Conservation (phyloP, 768 basidiomycete genomes). For the Podaxis pistillaris region DNA sequence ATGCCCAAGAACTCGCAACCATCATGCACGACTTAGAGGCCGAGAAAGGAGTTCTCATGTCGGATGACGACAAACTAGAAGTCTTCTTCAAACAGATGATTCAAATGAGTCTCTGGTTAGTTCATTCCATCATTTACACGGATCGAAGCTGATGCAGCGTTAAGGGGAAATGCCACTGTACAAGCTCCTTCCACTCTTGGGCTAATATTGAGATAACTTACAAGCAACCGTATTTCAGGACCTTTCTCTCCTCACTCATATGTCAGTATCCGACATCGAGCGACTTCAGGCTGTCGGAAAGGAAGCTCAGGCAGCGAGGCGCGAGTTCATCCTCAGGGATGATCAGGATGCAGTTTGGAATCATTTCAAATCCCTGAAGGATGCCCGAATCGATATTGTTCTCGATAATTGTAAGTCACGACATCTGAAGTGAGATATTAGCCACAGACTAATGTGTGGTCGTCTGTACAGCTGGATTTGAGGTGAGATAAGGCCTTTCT, state of each 20-base stretch:
- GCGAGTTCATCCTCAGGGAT: slow-evolving; percentile 79
- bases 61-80: slow-evolving; percentile 52
- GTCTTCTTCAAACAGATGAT: slow-evolving; percentile 82
- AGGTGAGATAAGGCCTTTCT: slow-evolving; percentile 43
- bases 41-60: slow-evolving; percentile 41
- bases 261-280: slow-evolving; percentile 80
- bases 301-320: slow-evolving; percentile 76
- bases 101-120: slow-evolving; percentile 85
- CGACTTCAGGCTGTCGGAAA: slow-evolving; percentile 79
- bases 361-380: slow-evolving; percentile 55
- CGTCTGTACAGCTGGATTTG: slow-evolving; percentile 72
- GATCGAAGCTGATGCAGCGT: neutral
- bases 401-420: slow-evolving; percentile 77
- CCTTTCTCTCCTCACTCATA: slow-evolving; percentile 83
- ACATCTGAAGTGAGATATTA: neutral
- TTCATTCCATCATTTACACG: neutral
- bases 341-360: slow-evolving; percentile 79
- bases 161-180: slow-evolving; percentile 93
- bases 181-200: slow-evolving; percentile 16
- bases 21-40: slow-evolving; percentile 66
- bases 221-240: slow-evolving; percentile 53
- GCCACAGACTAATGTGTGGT: neutral
- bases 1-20: slow-evolving; percentile 60
- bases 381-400: slow-evolving; percentile 75
- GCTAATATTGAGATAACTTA: neutral